Evolutionary conservation across 2,329 filamentous ascomycete genomes (phyloP).

Genomic region (Colletotrichum gigasporum): DNA sequence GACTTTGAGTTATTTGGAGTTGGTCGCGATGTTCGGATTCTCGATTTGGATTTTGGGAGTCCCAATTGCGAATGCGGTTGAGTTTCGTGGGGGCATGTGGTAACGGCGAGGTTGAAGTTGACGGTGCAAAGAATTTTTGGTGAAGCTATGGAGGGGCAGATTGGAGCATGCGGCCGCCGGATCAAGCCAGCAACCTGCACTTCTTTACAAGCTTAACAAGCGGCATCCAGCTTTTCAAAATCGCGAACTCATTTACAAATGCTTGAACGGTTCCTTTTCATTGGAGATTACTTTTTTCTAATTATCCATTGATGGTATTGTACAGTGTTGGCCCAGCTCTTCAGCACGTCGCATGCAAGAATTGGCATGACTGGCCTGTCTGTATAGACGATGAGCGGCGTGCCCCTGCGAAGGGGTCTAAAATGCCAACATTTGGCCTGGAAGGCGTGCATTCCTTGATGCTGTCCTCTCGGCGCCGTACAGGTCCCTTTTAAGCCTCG

Average conservation of each 20-base stretch:
- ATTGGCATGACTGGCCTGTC: not conserved
- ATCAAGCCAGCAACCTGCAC: not conserved
- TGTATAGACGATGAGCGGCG: not conserved
- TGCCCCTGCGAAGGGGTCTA: too few relatives aligned
- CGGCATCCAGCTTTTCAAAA: not conserved
- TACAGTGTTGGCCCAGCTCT: conserved; percentile 6
- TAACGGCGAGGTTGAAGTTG: conserved; percentile 8
- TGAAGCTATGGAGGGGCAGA: conserved; percentile 31
- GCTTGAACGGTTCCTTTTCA: not conserved
- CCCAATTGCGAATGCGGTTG: not conserved
- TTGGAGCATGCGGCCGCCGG: not conserved
- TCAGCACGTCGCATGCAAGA: not conserved
- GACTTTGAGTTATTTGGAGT: not conserved
- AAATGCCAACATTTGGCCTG: too few relatives aligned
- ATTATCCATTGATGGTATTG: not conserved
- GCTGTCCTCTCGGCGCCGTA: not conserved
- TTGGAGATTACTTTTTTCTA: not conserved
- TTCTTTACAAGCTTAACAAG: not conserved
- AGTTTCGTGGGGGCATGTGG: conserved; percentile 3
- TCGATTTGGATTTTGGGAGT: not conserved
- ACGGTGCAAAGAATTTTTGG: conserved; percentile 30
- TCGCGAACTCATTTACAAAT: not conserved
- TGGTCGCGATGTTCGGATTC: not conserved
- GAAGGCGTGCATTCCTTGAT: not conserved
- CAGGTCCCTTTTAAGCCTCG: not conserved